Conservation (phyloP, 179 eudicot species). For the Corrigiola litoralis region DNA sequence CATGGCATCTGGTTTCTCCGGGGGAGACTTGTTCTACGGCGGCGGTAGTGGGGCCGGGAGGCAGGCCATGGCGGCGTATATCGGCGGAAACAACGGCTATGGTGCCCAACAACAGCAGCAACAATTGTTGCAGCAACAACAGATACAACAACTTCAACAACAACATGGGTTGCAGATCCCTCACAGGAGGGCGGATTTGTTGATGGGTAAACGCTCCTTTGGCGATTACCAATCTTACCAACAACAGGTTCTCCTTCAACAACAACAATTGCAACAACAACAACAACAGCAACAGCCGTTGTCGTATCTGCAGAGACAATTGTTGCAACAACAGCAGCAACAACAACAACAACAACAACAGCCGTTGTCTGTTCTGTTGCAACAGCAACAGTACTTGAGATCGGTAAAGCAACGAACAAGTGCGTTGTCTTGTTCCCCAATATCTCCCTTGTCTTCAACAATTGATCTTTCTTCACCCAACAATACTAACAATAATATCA, state of each 20-base stretch:
- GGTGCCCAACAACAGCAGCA: neutral
- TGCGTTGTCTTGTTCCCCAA: conserved; percentile 35
- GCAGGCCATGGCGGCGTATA: neutral
- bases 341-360: conserved; percentile 19
- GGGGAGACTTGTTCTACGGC: conserved; percentile 25
- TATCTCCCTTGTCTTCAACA: conserved; percentile 41
- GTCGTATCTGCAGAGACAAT: too few species aligned
- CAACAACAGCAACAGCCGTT: too few species aligned
- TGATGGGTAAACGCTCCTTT: conserved; percentile 54
- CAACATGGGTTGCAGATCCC: conserved; percentile 39
- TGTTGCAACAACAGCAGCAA: conserved; percentile 13
- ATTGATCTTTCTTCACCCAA: conserved; percentile 30
- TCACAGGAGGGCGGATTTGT: conserved; percentile 30
- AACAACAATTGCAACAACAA: conserved; percentile 21
- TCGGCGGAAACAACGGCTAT: conserved; percentile 7
- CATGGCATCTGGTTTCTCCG: conserved; percentile 70
- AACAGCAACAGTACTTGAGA: conserved; percentile 32
- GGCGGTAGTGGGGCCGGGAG: conserved; percentile 24
- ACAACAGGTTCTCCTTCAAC: conserved; percentile 23
- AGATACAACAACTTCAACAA: neutral
- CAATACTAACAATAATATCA: conserved; percentile 1
- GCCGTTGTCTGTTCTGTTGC: conserved; percentile 3
- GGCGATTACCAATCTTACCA: conserved; percentile 51
- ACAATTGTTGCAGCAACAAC: neutral
- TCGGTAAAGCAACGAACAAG: conserved; percentile 52